Conservation (phyloP, 2,329 filamentous ascomycete genomes). For the Cladobotryum mycophilum region DNA sequence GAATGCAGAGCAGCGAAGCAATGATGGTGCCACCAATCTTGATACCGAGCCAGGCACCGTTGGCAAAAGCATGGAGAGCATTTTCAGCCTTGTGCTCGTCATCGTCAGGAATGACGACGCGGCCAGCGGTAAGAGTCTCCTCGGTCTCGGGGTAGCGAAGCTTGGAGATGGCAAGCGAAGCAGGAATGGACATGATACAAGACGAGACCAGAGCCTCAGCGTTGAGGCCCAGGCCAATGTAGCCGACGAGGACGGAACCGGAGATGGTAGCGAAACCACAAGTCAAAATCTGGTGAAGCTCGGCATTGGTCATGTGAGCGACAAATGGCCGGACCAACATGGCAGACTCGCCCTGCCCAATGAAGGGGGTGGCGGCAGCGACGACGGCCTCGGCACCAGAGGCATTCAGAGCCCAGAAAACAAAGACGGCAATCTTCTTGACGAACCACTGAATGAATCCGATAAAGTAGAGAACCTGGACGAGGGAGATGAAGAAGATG, state of each 20-base stretch:
- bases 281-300: conserved; percentile 88
- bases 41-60: conserved; percentile 77
- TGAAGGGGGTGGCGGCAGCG: conserved; percentile 86
- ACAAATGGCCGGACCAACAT: conserved; percentile 90
- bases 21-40: conserved; percentile 83
- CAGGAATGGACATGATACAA: conserved; percentile 93
- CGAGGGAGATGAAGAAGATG: conserved; percentile 93
- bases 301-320: conserved; percentile 75
- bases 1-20: conserved; percentile 74
- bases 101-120: conserved; percentile 74
- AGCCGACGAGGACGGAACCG: conserved; percentile 78
- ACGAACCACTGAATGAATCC: conserved; percentile 86
- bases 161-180: conserved; percentile 83
- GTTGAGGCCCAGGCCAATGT: conserved; percentile 78
- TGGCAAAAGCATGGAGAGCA: conserved; percentile 75
- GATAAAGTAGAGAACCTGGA: conserved; percentile 77
- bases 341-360: conserved; percentile 88
- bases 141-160: conserved; percentile 84
- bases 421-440: conserved; percentile 78
- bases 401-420: conserved; percentile 83
- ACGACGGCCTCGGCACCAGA: conserved; percentile 92
- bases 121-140: conserved; percentile 75
- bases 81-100: conserved; percentile 72
- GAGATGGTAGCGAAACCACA: conserved; percentile 91
- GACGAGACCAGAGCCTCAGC: conserved; percentile 80